A percentile compares a stretch with the other conserved stretches of the same genome.
phyloP scores from a whole-genome alignment of 1,284 basidiomycete species.

The Peniophora sp. region DNA sequence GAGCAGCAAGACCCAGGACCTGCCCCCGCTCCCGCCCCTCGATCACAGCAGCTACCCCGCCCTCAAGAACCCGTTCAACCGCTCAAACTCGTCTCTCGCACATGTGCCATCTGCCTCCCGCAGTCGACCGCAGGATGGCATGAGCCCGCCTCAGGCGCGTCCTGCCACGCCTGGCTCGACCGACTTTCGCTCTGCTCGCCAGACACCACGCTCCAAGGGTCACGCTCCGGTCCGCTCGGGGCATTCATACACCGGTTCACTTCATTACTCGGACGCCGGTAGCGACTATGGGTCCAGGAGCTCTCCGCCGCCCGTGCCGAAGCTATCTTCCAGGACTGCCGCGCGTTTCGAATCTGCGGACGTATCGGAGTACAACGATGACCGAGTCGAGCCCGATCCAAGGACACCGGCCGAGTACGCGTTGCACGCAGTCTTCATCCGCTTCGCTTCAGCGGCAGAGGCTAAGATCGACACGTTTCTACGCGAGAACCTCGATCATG shows the following conservation, averaged over 20 bases:
- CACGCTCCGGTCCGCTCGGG: slow-evolving; percentile 58
- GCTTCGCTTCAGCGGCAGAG: slow-evolving; percentile 75
- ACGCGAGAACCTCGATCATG: slow-evolving; percentile 57
- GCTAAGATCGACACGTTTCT: slow-evolving; percentile 70
- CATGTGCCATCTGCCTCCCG: slow-evolving; percentile 26
- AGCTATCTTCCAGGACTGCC: not conserved
- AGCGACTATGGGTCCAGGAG: slow-evolving; percentile 51
- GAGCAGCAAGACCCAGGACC: slow-evolving; percentile 39
- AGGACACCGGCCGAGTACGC: slow-evolving; percentile 84
- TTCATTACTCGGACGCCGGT: slow-evolving; percentile 64
- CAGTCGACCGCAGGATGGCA: slow-evolving; percentile 26
- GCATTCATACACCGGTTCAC: slow-evolving; percentile 66
- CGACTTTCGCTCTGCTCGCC: slow-evolving; percentile 32
- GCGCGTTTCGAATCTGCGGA: slow-evolving; percentile 30
- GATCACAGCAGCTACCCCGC: slow-evolving; percentile 61
- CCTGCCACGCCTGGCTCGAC: slow-evolving; percentile 58
- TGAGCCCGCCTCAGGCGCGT: slow-evolving; percentile 37
- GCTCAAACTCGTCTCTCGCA: slow-evolving; percentile 65
- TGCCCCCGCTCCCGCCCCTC: slow-evolving; percentile 60
- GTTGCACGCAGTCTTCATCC: slow-evolving; percentile 78
- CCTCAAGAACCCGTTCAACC: slow-evolving; percentile 72
- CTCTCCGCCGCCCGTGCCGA: slow-evolving; percentile 70
- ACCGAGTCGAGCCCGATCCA: slow-evolving; percentile 59
- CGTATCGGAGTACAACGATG: slow-evolving; percentile 46
- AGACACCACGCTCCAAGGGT: slow-evolving; percentile 38